Base-by-base conservation (phyloP, 2,329 filamentous ascomycete genomes). In the Parastagonospora nodorum region DNA sequence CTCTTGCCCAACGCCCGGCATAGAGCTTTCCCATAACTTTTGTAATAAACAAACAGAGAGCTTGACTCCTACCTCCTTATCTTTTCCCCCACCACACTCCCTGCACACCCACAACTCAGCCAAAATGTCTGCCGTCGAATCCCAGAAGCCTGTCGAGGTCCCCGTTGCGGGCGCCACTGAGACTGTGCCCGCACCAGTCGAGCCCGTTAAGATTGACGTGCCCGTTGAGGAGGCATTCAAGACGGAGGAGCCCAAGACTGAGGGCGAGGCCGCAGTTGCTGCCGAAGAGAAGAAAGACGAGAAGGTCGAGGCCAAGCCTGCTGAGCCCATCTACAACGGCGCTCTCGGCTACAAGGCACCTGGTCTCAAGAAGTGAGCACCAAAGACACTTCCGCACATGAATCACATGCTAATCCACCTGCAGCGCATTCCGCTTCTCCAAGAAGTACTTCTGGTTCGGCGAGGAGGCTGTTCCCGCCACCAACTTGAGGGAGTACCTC, bases 331-430 rank as follows among this genome's bases (percentile, higher is more conserved):
- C 56, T 88, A 89, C 74, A 92, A 95, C 77, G 93, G 92, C 57
- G 80, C 85, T 64, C 84, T 97, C 46, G 89, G 89, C 75, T 90
- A 96, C 88, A 96, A 97, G 86, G 88, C 85, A 51, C 88, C 89
- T 53, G 90, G 90, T 73, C 83, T 92, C 74, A 88, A 93, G 80
- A 97, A 95, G 92, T 96, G 84, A 81, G 90, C 71, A 24, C 42
- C 28, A n/a, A 41, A 49, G 47, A 42, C 27, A n/a, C 36, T n/a
- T 39, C 28, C 12, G 10, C 29, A 12, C 41, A 33, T 15, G 8
- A 10, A 30, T 15, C 29, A 5, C 4, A 4, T 45, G 15, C 60
- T 68, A 60, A 64, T 47, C 27, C 14, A n/a, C 2, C 8, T 8
- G 30, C 65, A 95, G 90, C 85, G 89, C 91, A 75, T 84, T 97